These are phyloP conservation scores for Acanthamoeba healyi DNA, from an alignment of 208 protist species.

Conservation along the genomic window DNA sequence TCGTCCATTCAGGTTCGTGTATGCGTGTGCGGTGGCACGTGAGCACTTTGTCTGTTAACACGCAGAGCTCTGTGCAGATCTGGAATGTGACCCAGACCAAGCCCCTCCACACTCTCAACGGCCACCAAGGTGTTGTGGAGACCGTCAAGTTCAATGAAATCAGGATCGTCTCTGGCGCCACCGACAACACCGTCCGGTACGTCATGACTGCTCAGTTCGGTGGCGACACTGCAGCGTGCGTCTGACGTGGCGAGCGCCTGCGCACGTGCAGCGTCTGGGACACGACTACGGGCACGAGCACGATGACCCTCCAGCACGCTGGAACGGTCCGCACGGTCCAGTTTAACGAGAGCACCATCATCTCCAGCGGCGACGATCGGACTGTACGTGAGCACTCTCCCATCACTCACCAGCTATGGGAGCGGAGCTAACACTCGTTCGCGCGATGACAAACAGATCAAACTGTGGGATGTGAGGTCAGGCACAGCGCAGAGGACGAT, in stretches of 20 bases:
- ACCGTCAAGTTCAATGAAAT: conserved; percentile 71
- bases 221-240: too few species aligned
- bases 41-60: not conserved
- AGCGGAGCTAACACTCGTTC: not conserved
- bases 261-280: conserved; percentile 48
- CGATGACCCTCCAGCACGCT: conserved; percentile 13
- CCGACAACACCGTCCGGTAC: conserved; percentile 70
- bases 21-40: not conserved
- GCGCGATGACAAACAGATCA: not conserved
- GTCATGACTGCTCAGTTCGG: not conserved
- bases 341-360: conserved; percentile 52
- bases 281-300: conserved; percentile 54
- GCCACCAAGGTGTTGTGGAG: conserved; percentile 32
- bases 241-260: not conserved
- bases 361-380: conserved; percentile 52
- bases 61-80: not conserved
- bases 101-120: conserved; percentile 60
- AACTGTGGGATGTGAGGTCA: conserved; percentile 70
- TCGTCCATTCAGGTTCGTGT: conserved; percentile 8
- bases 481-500: conserved; percentile 17
- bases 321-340: not conserved
- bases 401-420: too few species aligned
- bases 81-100: conserved; percentile 72
- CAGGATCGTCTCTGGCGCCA: conserved; percentile 47
- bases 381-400: not conserved